Evolutionary conservation across 345 rosid species (phyloP), one percentile per base, ranked within the genome.

Genomic region (Lumnitzera racemosa): DNA sequence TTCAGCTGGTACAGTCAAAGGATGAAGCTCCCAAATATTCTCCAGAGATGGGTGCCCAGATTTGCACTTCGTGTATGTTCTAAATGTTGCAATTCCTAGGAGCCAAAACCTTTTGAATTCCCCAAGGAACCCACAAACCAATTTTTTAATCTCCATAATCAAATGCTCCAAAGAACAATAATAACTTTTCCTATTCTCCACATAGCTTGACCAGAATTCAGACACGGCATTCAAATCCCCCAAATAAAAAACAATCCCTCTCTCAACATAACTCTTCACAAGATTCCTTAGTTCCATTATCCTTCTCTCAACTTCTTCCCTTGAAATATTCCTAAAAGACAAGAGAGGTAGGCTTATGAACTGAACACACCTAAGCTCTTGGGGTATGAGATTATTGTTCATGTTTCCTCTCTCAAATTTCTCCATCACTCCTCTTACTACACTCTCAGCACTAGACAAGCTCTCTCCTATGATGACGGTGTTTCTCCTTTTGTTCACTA

Each of bases 161-260:
- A 86, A 64, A 63, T 67, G 71, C 74, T 81, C 89, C 69, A 73
- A 68, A 9, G 79, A 50, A 54, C 75, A 58, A 57, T 74, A 78
- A 46, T 67, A 71, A 61, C 66, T 75, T 61, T 77, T 74, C 58
- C 78, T 79, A 47, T 78, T 82, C 64, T 81, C 78, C 25, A 77
- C 74, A 54, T 74, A 79, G 36, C 47, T 67, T 6, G 85, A 71
- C 92, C 89, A 83, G 67, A 74, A 74, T 51, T 86, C 89, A 13
- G 82, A 66, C 46, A 81, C 67, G 74, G 80, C 82, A 51, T 76
- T 75, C 49, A 86, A 72, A 71, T 86, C 92, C 70, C 89, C 92
- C 59, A 86, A 59, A 54, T 83, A 86, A 61, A 86, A 64, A 46
- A 83, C 76, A 11, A 77, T 67, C 52, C 87, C 87, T 47, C 78